Base-by-base conservation (phyloP, 257 asterid species). In the Prunella vulgaris region DNA sequence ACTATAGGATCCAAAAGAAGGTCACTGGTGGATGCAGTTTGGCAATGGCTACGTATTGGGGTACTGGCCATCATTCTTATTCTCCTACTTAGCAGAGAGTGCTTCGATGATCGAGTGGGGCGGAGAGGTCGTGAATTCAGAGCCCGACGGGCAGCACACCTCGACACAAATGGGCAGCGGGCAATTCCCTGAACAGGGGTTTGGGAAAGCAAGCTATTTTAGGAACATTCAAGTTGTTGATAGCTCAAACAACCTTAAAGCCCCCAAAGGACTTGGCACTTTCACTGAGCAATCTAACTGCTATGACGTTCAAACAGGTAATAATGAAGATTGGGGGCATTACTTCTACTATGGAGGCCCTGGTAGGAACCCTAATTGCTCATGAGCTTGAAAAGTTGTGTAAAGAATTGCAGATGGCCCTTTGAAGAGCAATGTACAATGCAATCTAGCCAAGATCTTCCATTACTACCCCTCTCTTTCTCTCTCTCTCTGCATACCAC, bases 21-120 rank as follows among this genome's bases (percentile, higher is more conserved):
- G 96, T 21, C 74, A 91, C 61, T 91, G 97, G 97, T 91, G 97
- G 97, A 87, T 91, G 96, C 96, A 91, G 64, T 91, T 87, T 64
- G 97, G 97, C 17, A 83, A 72, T n/a, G 96, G 74, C 79, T 85
- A 88, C 38, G 89, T 88, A 17, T 32, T 91, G 51, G 97, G 97
- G 2, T 91, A 91, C 54, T 91, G 97, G 97, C 97, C 97, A 15
- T 87, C 97, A 10, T 87, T 88, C 91, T 75, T 91, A 85, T 91
- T 91, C 77, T 88, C 97, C 7, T 83, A 85, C 86, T 73, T 91
- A 60, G 90, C 84, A 1, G 95, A 87, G 64, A 87, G 91, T 73
- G 97, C 97, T 10, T 81, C 91, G 37, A 91, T 91, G 97, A 80
- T 91, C 5, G 93, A 91, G 38, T 91, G 95, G 95, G 97, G 97